phyloP scores from a whole-genome alignment of 306 rosid species.

The Dalbergia oliveri region DNA sequence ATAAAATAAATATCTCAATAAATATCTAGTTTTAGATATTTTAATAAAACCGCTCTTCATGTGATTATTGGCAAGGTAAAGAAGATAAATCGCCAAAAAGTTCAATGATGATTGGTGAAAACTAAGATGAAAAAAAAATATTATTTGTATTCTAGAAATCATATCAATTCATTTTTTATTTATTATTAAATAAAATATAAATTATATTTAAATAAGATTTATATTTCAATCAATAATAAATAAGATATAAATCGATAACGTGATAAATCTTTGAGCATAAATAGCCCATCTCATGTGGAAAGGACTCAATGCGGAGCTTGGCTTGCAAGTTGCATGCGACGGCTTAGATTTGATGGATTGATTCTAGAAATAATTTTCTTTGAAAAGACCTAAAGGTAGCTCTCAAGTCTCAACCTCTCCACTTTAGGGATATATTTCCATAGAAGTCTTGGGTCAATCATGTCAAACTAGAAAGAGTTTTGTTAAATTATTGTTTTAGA shows the following conservation, averaged over 20 bases:
- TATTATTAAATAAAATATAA: too few relatives aligned
- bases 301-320: neutral
- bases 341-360: slow-evolving; percentile 1
- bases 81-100: neutral
- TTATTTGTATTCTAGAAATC: too few relatives aligned
- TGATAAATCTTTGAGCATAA: too few relatives aligned
- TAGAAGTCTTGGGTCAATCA: neutral
- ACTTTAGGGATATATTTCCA: slow-evolving; percentile 22
- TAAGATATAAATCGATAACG: too few relatives aligned
- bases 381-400: neutral
- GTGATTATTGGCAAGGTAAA: neutral
- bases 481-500: neutral
- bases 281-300: too few relatives aligned
- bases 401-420: slow-evolving; percentile 3
- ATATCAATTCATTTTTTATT: too few relatives aligned
- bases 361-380: neutral
- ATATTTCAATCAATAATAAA: too few relatives aligned
- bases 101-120: neutral
- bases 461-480: neutral
- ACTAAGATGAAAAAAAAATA: too few relatives aligned
- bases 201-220: too few relatives aligned
- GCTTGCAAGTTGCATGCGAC: neutral
- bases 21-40: too few relatives aligned
- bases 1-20: too few relatives aligned
- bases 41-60: too few relatives aligned